Conservation (phyloP, 306 rosid species). For the Lupinus albus region DNA sequence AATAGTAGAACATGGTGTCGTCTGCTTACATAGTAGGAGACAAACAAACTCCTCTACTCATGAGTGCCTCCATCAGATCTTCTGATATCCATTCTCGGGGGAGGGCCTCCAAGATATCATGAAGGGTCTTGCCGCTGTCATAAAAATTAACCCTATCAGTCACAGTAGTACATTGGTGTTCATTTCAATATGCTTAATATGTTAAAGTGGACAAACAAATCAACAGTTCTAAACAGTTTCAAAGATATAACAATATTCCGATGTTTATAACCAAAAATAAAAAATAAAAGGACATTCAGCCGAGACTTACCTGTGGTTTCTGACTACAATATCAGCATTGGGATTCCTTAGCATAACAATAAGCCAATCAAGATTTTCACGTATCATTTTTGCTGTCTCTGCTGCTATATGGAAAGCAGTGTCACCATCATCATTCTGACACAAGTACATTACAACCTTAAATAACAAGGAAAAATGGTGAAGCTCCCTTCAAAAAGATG, state of each 20-base stretch:
- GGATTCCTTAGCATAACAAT: slow-evolving; percentile 80
- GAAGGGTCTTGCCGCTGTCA: slow-evolving; percentile 86
- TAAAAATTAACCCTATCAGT: slow-evolving; percentile 40
- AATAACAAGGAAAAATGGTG: slow-evolving; percentile 10
- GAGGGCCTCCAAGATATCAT: slow-evolving; percentile 88
- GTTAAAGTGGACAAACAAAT: slow-evolving; percentile 15
- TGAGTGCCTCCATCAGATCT: slow-evolving; percentile 91
- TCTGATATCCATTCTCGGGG: slow-evolving; percentile 96
- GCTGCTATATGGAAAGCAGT: slow-evolving; percentile 97
- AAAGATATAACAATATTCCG: slow-evolving; percentile 28
- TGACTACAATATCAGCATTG: slow-evolving; percentile 83
- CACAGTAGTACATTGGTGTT: slow-evolving; percentile 19
- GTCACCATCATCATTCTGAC: slow-evolving; percentile 94
- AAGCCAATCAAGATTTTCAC: slow-evolving; percentile 97
- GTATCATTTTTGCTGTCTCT: slow-evolving; percentile 92
- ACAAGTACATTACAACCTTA: slow-evolving; percentile 38
- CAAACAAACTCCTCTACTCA: slow-evolving; percentile 70
- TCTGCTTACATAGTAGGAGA: slow-evolving; percentile 74
- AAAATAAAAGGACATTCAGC: not conserved
- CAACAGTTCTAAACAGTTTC: slow-evolving; percentile 7
- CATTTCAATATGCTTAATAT: slow-evolving; percentile 28
- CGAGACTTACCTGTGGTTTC: slow-evolving; percentile 84
- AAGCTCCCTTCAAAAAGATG: slow-evolving; percentile 23
- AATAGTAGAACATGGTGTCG: slow-evolving; percentile 34
- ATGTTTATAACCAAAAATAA: not conserved